phyloP scores from a whole-genome alignment of 768 basidiomycete genomes.

The Trametes cubensis region DNA sequence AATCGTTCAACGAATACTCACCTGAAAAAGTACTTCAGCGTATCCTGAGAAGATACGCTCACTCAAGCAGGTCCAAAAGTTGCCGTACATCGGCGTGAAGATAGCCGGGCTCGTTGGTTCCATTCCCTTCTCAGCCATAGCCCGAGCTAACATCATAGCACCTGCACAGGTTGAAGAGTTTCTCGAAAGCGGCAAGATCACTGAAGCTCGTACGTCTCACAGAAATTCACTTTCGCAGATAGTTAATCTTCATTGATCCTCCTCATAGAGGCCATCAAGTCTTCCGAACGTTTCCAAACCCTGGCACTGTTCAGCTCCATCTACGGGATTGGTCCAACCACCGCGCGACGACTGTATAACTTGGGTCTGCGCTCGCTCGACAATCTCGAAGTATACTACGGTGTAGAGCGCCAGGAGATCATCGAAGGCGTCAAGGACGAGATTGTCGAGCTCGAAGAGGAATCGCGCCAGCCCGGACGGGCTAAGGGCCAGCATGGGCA shows the following conservation, averaged over 20 bases:
- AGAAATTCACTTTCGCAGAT: no score
- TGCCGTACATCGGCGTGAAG: conserved; percentile 46
- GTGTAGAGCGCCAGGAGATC: conserved; percentile 37
- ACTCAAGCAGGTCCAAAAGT: conserved; percentile 32
- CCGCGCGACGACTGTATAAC: conserved; percentile 65
- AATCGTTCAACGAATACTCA: not conserved
- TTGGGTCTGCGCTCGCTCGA: conserved; percentile 67
- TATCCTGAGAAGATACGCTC: conserved; percentile 38
- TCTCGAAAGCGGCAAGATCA: conserved; percentile 52
- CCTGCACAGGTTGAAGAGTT: conserved; percentile 63
- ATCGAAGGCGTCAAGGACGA: conserved; percentile 26
- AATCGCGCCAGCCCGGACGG: conserved; percentile 15
- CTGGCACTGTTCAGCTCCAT: conserved; percentile 63
- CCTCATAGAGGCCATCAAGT: conserved; percentile 45
- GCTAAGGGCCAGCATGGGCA: conserved; percentile 11
- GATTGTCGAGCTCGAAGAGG: conserved; percentile 33
- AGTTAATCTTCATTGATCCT: no score
- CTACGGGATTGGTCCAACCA: conserved; percentile 76
- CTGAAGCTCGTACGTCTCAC: conserved; percentile 55
- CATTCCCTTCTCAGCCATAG: no score
- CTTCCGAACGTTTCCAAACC: conserved; percentile 55
- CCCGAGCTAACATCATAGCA: not conserved
- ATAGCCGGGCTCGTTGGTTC: conserved; percentile 28
- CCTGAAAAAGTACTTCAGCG: conserved; percentile 22
- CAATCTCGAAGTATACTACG: conserved; percentile 71